These are phyloP conservation scores for Fraxinus floribunda DNA, from an alignment of 305 asterid species.

Conservation along the genomic window DNA sequence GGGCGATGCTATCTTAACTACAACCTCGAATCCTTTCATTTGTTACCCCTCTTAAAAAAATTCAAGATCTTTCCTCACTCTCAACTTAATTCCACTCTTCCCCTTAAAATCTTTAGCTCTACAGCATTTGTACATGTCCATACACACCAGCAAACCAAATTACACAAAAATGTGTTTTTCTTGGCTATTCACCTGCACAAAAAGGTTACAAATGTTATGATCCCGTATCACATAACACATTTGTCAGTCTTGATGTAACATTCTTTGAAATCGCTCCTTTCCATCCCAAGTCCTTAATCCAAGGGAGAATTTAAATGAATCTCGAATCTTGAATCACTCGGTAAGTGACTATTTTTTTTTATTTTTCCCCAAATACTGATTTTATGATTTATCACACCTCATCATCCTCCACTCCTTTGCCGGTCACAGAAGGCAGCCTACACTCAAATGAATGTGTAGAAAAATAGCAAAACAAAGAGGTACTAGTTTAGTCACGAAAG, in stretches of 20 bases:
- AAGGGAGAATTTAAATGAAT: too few relatives aligned
- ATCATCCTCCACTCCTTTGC: not conserved
- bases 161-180: not conserved
- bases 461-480: not conserved
- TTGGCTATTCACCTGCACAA: not conserved
- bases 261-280: not conserved
- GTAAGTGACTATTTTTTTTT: not conserved
- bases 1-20: too few relatives aligned
- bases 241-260: not conserved
- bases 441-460: not conserved
- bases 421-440: not conserved
- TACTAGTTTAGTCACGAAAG: not conserved
- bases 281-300: too few relatives aligned
- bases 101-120: not conserved
- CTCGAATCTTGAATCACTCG: not conserved
- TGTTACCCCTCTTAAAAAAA: not conserved
- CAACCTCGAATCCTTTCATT: not conserved
- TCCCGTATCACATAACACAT: not conserved
- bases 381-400: not conserved
- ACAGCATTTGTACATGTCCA: not conserved
- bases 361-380: not conserved
- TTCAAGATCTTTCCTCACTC: not conserved
- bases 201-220: not conserved
- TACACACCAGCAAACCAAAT: not conserved
- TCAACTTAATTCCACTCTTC: not conserved